Conservation (phyloP, 805 yeast species). For the Wickerhamiella cacticola region DNA sequence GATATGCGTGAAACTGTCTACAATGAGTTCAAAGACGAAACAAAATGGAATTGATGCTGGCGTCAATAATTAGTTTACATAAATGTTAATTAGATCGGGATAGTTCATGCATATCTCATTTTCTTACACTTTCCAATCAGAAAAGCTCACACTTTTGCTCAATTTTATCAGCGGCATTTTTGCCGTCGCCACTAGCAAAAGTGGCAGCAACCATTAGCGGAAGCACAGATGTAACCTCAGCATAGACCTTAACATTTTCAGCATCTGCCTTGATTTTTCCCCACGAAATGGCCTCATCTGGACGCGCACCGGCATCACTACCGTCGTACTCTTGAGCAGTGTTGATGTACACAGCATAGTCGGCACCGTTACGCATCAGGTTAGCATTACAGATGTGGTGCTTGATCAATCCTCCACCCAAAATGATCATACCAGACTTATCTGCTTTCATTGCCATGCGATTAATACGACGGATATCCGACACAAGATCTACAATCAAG, state of each 20-base stretch:
- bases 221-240: slow-evolving; percentile 89
- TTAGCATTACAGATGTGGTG: slow-evolving; percentile 98
- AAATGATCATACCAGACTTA: slow-evolving; percentile 86
- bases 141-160: slow-evolving; percentile 1
- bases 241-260: slow-evolving; percentile 77
- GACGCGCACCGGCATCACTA: slow-evolving; percentile 98
- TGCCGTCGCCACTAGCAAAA: slow-evolving; percentile 47
- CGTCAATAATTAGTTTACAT: not conserved
- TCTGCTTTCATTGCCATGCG: slow-evolving; percentile 91
- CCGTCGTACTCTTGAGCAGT: slow-evolving; percentile 99
- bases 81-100: not conserved
- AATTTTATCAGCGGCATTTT: slow-evolving; percentile 13
- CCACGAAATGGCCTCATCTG: slow-evolving; percentile 98
- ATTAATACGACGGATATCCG: slow-evolving; percentile 84
- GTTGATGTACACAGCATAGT: slow-evolving; percentile 90
- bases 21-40: slow-evolving; percentile 40
- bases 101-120: too few species aligned
- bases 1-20: slow-evolving; percentile 39
- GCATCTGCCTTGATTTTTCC: slow-evolving; percentile 97
- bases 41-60: slow-evolving; percentile 37
- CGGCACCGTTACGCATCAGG: slow-evolving; percentile 98
- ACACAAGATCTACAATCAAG: slow-evolving; percentile 80
- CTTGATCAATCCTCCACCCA: slow-evolving; percentile 94
- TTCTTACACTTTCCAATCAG: too few species aligned
- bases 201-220: slow-evolving; percentile 98